Evolutionary conservation across 225 moss, liverwort and hornwort genomes (phyloP), one percentile per base, ranked within the genome.

Genomic region (Rhytidiadelphus loreus): DNA sequence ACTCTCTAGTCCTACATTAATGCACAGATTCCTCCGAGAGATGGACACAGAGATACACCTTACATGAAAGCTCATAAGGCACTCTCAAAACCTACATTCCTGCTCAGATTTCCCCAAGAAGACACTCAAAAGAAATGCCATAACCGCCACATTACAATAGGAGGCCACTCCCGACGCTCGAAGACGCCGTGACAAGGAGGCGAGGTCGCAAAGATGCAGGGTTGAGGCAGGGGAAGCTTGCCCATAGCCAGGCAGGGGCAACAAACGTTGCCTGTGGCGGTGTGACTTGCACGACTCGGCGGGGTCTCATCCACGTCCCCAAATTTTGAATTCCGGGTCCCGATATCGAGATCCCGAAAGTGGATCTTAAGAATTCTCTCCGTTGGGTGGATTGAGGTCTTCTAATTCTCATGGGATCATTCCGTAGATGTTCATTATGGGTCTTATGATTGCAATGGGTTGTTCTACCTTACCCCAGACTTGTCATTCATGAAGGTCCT

Each of bases 241-340:
- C 48, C 48, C 85, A 74, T 25, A 46, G 85, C 48, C 60, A 74
- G 32, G 26, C 48, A 55, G 22, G 20, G 6, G 39, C n/a, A 29
- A 53, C 83, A 28, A n/a, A 19, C 83, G 33, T 4, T 53, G 65
- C 50, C 65, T 37, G 64, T 25, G 83, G 83, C n/a, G 50, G 64
- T 82, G 82, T 50, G 48, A 39, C 83, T 37, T 39, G 68, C 12
- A 22, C 26, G 52, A 83, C 74, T 74, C 76, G 76, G 88, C 64
- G 64, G 68, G 75, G 83, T 53, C 32, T 32, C 55, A 53, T 73
- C 62, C 74, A 88, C 6, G 35, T 88, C 55, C 83, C 22, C 4
- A 76, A 83, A 76, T 88, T n/a, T 88, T 88, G 74, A 88, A 88
- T 64, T 83, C 76, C 44, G 16, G 24, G 88, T 83, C 81, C 65